Percentiles rank a stretch among this genome's conserved stretches.
Conservation (phyloP, 352 stramenopile genomes). For the Phytophthora nicotianae region DNA sequence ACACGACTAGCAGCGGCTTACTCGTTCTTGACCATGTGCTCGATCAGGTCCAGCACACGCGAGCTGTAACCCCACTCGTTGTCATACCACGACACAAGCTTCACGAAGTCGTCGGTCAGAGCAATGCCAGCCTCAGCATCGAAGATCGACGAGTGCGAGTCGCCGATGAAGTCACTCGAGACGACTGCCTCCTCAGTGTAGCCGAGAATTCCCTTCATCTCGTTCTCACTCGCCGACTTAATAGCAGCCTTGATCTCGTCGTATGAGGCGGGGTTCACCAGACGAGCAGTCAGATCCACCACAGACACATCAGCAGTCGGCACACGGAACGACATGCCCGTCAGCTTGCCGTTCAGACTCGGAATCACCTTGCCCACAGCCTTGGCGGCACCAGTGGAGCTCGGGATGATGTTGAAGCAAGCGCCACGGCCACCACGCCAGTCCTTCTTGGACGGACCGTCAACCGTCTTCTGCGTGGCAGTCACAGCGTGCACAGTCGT, state of each 20-base stretch:
- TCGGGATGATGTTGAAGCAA: conserved; percentile 99
- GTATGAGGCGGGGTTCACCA: conserved; percentile 94
- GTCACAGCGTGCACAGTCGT: conserved; percentile 99
- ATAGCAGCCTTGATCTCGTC: conserved; percentile 98
- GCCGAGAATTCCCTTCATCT: conserved; percentile 97
- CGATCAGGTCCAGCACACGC: conserved; percentile 97
- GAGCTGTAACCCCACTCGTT: conserved; percentile 99
- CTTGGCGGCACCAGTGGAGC: conserved; percentile 97
- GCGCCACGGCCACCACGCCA: conserved; percentile 97
- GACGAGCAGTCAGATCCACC: conserved; percentile 86
- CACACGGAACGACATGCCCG: conserved; percentile 92
- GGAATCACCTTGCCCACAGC: conserved; percentile 99
- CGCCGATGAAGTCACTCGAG: conserved; percentile 97
- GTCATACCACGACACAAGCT: conserved; percentile 99
- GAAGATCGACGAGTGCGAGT: conserved; percentile 98
- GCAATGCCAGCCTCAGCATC: conserved; percentile 97
- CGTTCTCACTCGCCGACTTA: conserved; percentile 93
- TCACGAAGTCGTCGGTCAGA: conserved; percentile 98
- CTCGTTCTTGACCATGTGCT: conserved; percentile 95
- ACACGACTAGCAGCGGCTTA: no score
- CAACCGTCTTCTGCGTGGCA: conserved; percentile 97
- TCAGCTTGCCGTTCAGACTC: conserved; percentile 92
- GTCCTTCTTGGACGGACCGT: conserved; percentile 98
- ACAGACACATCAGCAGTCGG: conserved; percentile 91
- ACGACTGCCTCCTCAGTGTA: conserved; percentile 98